phyloP scores from a whole-genome alignment of 192 early-diverging fungal genomes.

The Gaertneriomyces sp. region DNA sequence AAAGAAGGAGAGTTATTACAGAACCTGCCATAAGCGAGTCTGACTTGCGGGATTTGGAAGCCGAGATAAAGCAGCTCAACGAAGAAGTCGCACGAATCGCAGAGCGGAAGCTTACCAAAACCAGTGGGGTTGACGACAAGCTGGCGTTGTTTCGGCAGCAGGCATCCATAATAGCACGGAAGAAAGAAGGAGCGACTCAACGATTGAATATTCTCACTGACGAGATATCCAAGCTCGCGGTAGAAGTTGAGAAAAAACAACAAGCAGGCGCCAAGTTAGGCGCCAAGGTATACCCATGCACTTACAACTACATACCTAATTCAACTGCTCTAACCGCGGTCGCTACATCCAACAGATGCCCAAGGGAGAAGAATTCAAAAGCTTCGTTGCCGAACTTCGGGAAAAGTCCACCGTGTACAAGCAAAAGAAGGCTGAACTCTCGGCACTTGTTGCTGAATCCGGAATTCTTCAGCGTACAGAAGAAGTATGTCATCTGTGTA shows the following conservation, averaged over 20 bases:
- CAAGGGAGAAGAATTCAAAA: constrained; percentile 63
- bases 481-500: constrained; percentile 35
- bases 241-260: constrained; percentile 39
- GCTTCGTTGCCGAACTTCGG: constrained; percentile 56
- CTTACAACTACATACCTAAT: neutral
- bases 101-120: constrained; percentile 46
- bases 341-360: constrained; percentile 34
- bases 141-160: constrained; percentile 60
- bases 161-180: constrained; percentile 55
- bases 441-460: constrained; percentile 46
- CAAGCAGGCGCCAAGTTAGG: constrained; percentile 33
- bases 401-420: constrained; percentile 59
- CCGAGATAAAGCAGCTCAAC: constrained; percentile 48
- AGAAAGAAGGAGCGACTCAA: constrained; percentile 54
- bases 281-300: constrained; percentile 25
- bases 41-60: constrained; percentile 48
- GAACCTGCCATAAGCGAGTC: constrained; percentile 39
- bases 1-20: constrained; percentile 46
- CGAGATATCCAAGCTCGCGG: constrained; percentile 36
- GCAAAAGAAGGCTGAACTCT: constrained; percentile 50
- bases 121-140: constrained; percentile 55
- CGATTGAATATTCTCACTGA: constrained; percentile 35
- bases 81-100: constrained; percentile 48
- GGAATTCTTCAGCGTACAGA: constrained; percentile 56
- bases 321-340: too few relatives aligned